Conservation (phyloP, 179 eudicot species). For the Spergularia azorica region DNA sequence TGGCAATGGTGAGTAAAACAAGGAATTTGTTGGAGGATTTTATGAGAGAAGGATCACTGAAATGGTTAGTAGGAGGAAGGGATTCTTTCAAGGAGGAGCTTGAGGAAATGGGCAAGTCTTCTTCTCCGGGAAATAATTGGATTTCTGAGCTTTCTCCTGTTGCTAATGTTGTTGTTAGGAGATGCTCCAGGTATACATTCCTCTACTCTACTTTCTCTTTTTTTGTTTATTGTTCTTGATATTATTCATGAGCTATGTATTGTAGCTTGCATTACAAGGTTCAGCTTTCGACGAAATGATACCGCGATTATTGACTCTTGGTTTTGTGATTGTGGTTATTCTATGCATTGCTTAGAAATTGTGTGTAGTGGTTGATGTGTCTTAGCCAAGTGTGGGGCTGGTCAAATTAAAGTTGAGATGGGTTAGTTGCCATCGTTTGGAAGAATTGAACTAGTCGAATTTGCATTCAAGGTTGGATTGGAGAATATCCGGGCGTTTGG, state of each 20-base stretch:
- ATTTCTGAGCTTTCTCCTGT: conserved; percentile 69
- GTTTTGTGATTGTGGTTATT: too few relatives aligned
- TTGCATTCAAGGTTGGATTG: too few relatives aligned
- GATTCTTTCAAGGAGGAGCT: conserved; percentile 63
- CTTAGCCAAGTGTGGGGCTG: too few relatives aligned
- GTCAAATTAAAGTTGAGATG: too few relatives aligned
- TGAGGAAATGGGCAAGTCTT: conserved; percentile 58
- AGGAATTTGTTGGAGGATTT: conserved; percentile 78
- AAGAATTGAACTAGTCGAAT: too few relatives aligned
- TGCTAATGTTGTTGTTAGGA: conserved; percentile 71
- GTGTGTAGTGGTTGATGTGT: too few relatives aligned
- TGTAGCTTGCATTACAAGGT: neutral
- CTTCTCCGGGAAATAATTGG: conserved; percentile 67
- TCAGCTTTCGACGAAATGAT: neutral
- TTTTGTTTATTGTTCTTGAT: too few relatives aligned
- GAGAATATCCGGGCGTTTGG: too few relatives aligned
- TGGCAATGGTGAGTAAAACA: conserved; percentile 76
- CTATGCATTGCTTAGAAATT: too few relatives aligned
- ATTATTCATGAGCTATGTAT: neutral
- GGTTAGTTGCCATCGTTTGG: too few relatives aligned
- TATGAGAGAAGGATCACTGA: conserved; percentile 81
- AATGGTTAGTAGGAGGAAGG: conserved; percentile 70
- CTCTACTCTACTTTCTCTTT: too few relatives aligned
- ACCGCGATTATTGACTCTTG: too few relatives aligned
- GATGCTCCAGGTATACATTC: conserved; percentile 87